Base-by-base conservation (phyloP, 2,329 filamentous ascomycete species). In the Claviceps africana region DNA sequence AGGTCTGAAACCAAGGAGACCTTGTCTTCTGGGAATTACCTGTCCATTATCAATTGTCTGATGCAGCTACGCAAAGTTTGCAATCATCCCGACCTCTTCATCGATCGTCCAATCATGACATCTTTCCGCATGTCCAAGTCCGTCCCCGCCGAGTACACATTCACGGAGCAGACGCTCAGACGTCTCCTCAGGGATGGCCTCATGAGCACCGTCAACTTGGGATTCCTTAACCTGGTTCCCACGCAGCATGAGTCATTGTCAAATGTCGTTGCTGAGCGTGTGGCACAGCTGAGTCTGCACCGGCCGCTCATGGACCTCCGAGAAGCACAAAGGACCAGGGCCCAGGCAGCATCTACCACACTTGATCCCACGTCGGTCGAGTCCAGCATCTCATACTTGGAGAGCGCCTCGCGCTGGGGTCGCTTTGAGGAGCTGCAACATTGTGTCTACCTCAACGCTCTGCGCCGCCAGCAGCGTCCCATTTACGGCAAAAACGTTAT, bases 61-160 rank as follows among this genome's bases (percentile, higher is more conserved):
- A 95, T 98, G 89, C 93, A 95, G 64, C 75, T 98, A 51, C 83
- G 93, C 48, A 96, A 97, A 66, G 94, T 98, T 50, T 98, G 93
- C 75, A 98, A 98, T 60, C 93, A 98, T 63, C 94, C 93, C 0
- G 93, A 98, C 68, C 76, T 98, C 9, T 98, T 98, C 61, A 86
- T 97, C 59, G 95, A 95, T 54, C 82, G 93, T 17, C 90, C 89
- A 1, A 97, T 98, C 61, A 93, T 95, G 69, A 98, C 91, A 0
- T 97, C 93, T 1, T 95, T 96, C 66, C 88, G 89, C 3, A 95
- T 97, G 85, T 76, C 80, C 28, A 85, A 77, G 56, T 94, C 90
- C 2, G 82, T 88, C 2, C 73, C 83, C 9, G 81, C 85, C 2
- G 80, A 85, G 37, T 97, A 84, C 61, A 82, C 85, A 59, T 73